Base-by-base conservation (phyloP, 1,284 basidiomycete species). In the Cryptococcus hybrid region DNA sequence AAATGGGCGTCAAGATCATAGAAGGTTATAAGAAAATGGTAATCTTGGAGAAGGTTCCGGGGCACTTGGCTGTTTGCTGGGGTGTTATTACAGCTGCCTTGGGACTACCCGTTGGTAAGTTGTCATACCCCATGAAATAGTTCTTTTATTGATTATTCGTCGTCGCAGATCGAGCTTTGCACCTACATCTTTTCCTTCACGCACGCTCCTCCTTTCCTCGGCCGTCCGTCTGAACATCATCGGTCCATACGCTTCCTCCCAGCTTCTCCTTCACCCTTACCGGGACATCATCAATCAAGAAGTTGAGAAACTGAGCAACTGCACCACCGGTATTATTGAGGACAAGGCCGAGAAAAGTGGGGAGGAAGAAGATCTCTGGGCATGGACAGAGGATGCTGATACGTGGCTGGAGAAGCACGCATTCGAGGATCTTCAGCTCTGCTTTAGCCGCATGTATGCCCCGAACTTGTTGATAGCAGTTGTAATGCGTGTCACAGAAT, bases 371-470 rank as follows among this genome's bases (percentile, higher is more conserved):
- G 61, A 64, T 36, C 63, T 64, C n/a, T 71, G 78, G 79, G 60
- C 44, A 8, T 70, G 77, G 73, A 62, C 75, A 47, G 58, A 66
- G n/a, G 62, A 64, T 7, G 64, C 69, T 3, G 68, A 75, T 63
- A 96, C 90, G 4, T 99, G 94, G 92, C 95, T 12, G 94, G 93
- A 15, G 95, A 99, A 77, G 89, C 98, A 46, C 80, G 74, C 95
- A 98, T 79, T 94, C 92, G 40, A 83, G 94, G 52, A 90, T 99
- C 64, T 99, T 99, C 82, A 99, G 99, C 77, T 75, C 76, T 47
- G n/a, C n/a, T n/a, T n/a, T 18, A 18, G 18, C 18, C 18, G 18
- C 18, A 18, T 18, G 18, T 18, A 18, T 18, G 18, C 18, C 18
- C 18, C 18, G 18, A 18, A 18, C 18, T 18, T 18, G 18, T 18